Evolutionary conservation across 148 eudicot genomes (phyloP).

Genomic region (Fallopia convolvulus): DNA sequence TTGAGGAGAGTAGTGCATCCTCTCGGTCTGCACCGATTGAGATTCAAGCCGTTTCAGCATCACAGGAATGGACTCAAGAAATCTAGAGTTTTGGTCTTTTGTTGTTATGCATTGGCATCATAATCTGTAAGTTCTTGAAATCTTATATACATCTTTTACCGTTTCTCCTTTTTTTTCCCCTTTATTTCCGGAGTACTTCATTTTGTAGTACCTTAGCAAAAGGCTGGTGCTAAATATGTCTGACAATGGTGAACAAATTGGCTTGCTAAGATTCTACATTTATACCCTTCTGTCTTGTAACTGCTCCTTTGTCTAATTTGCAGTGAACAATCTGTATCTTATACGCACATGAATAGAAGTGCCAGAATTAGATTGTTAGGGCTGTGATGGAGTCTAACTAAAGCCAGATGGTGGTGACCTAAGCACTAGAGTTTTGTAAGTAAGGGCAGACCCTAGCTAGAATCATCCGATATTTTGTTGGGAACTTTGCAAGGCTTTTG

Average conservation of each 20-base stretch:
- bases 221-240: not conserved
- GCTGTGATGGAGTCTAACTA: no score
- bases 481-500: no score
- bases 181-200: no score
- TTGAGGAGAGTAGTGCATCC: conserved; percentile 22
- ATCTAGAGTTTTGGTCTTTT: conserved; percentile 25
- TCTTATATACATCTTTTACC: not conserved
- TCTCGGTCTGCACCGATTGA: conserved; percentile 16
- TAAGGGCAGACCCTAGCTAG: no score
- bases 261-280: not conserved
- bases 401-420: no score
- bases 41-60: conserved; percentile 24
- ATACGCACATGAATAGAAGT: no score
- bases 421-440: no score
- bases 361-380: no score
- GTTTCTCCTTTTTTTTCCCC: not conserved
- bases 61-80: conserved; percentile 53
- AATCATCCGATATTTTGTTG: no score
- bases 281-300: not conserved
- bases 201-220: not conserved
- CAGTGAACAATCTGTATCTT: not conserved
- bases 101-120: not conserved
- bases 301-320: not conserved
- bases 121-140: not conserved
- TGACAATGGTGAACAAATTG: not conserved